Conservation (phyloP, 2,329 filamentous ascomycete species). For the Cercospora canescens region DNA sequence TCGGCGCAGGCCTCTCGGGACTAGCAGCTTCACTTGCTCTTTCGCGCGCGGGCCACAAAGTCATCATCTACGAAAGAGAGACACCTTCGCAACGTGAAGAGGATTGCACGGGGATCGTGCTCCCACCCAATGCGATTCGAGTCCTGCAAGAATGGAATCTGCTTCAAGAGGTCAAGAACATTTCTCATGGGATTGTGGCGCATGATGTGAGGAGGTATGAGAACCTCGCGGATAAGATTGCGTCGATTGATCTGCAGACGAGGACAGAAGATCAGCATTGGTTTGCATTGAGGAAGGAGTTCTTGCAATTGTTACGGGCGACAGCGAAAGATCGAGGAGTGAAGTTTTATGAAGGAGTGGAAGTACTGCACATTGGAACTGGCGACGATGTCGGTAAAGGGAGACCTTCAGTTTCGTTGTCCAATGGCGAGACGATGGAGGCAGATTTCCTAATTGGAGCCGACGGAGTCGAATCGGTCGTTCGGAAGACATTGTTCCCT, state of each 20-base stretch:
- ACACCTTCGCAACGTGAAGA: background rate
- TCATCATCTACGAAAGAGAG: slow-evolving; percentile 11
- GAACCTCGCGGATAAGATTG: slow-evolving; percentile 1
- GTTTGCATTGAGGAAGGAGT: background rate
- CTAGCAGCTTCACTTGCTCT: slow-evolving; percentile 8
- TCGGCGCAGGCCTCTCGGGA: slow-evolving; percentile 10
- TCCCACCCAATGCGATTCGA: slow-evolving; percentile 13
- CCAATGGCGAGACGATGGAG: background rate
- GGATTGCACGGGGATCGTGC: slow-evolving; percentile 9
- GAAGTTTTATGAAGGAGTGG: slow-evolving; percentile 2
- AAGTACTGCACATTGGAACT: background rate
- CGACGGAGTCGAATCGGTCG: slow-evolving; percentile 7
- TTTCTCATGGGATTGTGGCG: slow-evolving; percentile 2
- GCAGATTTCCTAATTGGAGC: slow-evolving; percentile 11
- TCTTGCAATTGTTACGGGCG: background rate
- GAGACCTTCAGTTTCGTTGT: slow-evolving; percentile 2
- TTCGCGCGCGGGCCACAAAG: slow-evolving; percentile 8
- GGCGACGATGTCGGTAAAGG: background rate
- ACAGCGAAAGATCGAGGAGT: background rate
- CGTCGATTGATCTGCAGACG: slow-evolving; percentile 4
- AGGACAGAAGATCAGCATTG: background rate
- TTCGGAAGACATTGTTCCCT: slow-evolving; percentile 8
- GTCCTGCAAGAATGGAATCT: slow-evolving; percentile 13
- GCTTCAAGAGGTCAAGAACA: background rate
- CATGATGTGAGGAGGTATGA: slow-evolving; percentile 4